Evolutionary conservation across 495 filamentous ascomycete genomes (phyloP).

Genomic region (Hapsidospora chrysogenum): DNA sequence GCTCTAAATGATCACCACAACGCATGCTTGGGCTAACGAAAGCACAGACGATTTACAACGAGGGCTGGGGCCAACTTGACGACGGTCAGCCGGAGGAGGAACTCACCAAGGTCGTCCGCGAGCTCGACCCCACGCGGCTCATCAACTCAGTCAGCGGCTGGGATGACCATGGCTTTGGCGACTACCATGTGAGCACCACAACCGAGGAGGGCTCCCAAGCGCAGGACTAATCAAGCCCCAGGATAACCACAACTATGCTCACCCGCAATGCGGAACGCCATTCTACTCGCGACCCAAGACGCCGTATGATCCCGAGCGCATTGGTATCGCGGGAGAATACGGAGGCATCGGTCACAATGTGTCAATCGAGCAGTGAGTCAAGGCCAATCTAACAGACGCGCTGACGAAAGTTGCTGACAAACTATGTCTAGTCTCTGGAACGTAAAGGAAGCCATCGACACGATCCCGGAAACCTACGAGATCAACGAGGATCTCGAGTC

Average conservation of each 20-base stretch:
- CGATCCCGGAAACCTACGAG: slow-evolving; percentile 51
- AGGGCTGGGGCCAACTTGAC: slow-evolving; percentile 48
- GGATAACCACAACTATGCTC: slow-evolving; percentile 57
- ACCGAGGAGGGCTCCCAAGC: slow-evolving; percentile 1
- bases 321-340: slow-evolving; percentile 54
- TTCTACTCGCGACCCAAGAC: slow-evolving; percentile 37
- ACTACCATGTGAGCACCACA: slow-evolving; percentile 21
- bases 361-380: slow-evolving; percentile 26
- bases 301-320: slow-evolving; percentile 40
- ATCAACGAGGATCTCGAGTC: slow-evolving; percentile 35
- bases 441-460: slow-evolving; percentile 30
- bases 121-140: slow-evolving; percentile 43
- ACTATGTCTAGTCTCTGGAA: slow-evolving; percentile 34
- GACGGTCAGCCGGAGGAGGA: slow-evolving; percentile 33
- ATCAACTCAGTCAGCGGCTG: slow-evolving; percentile 44
- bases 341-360: slow-evolving; percentile 49
- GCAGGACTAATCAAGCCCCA: slow-evolving; percentile 9
- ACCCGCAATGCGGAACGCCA: slow-evolving; percentile 51
- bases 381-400: slow-evolving; percentile 19
- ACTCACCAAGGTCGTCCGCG: slow-evolving; percentile 32
- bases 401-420: not conserved
- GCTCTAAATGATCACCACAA: not conserved
- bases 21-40: not conserved
- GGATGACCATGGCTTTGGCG: slow-evolving; percentile 42
- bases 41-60: slow-evolving; percentile 46